Evolutionary conservation across 345 rosid species (phyloP).

Genomic region (Raphanus sativus): DNA sequence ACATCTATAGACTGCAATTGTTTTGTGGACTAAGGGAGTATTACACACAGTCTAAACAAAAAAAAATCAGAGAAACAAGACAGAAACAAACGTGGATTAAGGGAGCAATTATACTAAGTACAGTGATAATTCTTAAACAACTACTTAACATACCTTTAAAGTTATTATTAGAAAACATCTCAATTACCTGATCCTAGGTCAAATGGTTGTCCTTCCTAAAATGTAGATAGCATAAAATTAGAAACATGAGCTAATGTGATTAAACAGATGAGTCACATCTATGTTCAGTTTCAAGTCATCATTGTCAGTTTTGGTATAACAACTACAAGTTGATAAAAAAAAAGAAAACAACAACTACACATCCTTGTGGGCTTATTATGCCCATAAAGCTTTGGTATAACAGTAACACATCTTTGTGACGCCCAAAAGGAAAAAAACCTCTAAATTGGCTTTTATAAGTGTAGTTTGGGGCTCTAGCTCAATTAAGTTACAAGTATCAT

Average conservation of each 20-base stretch:
- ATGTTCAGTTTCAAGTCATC: neutral
- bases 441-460: neutral
- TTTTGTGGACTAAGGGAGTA: too few relatives aligned
- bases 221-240: neutral
- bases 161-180: neutral
- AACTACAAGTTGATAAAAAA: too few relatives aligned
- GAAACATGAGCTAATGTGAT: neutral
- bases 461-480: conserved; percentile 1
- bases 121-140: neutral
- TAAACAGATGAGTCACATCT: neutral
- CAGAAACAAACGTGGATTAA: neutral
- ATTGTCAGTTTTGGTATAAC: neutral
- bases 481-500: neutral
- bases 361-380: neutral
- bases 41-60: neutral
- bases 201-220: neutral
- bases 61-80: neutral
- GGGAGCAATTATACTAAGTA: neutral
- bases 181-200: neutral
- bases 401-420: neutral
- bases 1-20: neutral
- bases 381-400: neutral
- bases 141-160: neutral
- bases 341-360: too few relatives aligned
- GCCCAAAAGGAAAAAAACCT: neutral